These are phyloP conservation scores for Xerocomus cyaneibrunnescens DNA, from an alignment of 1,284 basidiomycete genomes.

Conservation along the genomic window DNA sequence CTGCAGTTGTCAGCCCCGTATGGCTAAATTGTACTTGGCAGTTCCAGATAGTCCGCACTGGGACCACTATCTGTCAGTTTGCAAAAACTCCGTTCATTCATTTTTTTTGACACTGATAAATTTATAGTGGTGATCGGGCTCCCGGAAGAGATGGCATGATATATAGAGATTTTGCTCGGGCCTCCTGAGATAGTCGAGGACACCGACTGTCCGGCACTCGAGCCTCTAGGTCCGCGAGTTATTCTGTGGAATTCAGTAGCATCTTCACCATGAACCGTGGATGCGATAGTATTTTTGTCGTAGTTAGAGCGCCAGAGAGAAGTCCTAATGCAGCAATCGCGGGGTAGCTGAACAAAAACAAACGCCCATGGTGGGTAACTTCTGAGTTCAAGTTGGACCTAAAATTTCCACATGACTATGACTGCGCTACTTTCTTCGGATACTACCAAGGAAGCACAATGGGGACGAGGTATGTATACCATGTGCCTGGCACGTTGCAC, in stretches of 20 bases:
- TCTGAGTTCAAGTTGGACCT: constrained; percentile 13
- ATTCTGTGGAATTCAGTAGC: constrained; percentile 5
- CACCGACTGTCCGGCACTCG: neutral
- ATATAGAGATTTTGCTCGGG: too few relatives aligned
- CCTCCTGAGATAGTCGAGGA: constrained; percentile 1
- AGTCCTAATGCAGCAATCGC: constrained; percentile 36
- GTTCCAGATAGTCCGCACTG: constrained; percentile 33
- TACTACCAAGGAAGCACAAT: constrained; percentile 28
- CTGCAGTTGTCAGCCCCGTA: too few relatives aligned
- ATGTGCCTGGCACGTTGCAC: constrained; percentile 10
- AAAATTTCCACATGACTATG: constrained; percentile 33
- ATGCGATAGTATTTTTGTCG: constrained; percentile 10
- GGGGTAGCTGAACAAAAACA: constrained; percentile 20
- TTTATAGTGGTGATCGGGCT: constrained; percentile 28
- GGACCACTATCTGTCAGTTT: constrained; percentile 35
- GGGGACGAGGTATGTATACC: constrained; percentile 34
- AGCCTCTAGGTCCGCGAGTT: neutral
- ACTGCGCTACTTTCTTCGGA: constrained; percentile 25
- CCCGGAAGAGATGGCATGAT: constrained; percentile 16
- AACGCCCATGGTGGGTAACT: constrained; percentile 12
- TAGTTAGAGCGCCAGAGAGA: constrained; percentile 32
- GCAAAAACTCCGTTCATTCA: neutral
- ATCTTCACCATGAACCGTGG: neutral
- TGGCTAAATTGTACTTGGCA: constrained; percentile 15
- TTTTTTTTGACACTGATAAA: constrained; percentile 13